Evolutionary conservation across 2,329 filamentous ascomycete genomes (phyloP), one percentile per base, ranked within the genome.

Genomic region (Thelonectria rubi): DNA sequence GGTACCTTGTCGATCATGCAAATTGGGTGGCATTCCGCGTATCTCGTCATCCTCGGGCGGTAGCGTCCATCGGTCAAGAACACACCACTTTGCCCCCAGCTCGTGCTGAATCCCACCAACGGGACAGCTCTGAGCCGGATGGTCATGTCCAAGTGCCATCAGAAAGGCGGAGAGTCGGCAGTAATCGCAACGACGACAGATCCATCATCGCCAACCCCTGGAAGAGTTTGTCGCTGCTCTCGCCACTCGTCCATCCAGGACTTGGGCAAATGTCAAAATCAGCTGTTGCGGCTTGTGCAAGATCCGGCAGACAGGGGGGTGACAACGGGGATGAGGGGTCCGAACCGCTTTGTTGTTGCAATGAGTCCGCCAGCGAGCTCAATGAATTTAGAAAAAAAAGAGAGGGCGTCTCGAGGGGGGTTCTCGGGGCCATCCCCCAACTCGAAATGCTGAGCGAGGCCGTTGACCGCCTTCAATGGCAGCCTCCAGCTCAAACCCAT

Each of bases 231-330:
- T 30, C 24, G 11, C n/a, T 34, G 37, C 26, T 51, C 48, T 67
- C 60, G 61, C 63, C 61, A 69, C 63, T 63, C 50, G 42, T 62
- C 68, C 62, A 69, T 66, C 62, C 58, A 64, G 52, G 62, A 62
- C 30, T 60, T 58, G 34, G 53, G 57, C 37, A 66, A 66, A 65
- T 65, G 66, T 70, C 65, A 71, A 49, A 61, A 63, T 71, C 64
- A 66, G 58, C 61, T 68, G 69, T 71, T 65, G 48, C 60, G 62
- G 68, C 43, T 32, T 42, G 55, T 37, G 37, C 42, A 47, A 61
- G 65, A 61, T 66, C 57, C 63, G 60, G 47, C 21, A 26, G 53
- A 43, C 62, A 71, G 56, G 68, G 65, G 58, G 48, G 55, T 18
- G 49, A 39, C 32, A 26, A 24, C 47, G 32, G 37, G 20, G 8